A percentile compares a stretch with the other conserved stretches of the same genome.
phyloP scores from a whole-genome alignment of 208 protist species.

The Leishmania martiniquensis region DNA sequence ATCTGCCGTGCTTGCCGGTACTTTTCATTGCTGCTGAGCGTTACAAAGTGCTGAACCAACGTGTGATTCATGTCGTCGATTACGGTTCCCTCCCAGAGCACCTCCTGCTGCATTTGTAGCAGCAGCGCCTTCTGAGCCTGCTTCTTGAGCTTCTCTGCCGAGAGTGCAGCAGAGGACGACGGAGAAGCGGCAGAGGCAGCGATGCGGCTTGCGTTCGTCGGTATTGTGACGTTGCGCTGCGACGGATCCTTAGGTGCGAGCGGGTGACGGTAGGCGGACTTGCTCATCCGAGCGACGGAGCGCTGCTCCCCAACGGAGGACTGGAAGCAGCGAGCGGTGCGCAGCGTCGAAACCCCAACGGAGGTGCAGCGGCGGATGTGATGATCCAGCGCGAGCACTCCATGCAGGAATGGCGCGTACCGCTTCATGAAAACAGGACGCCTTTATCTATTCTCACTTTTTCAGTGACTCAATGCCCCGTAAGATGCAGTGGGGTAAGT shows the following conservation, averaged over 20 bases:
- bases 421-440: not conserved
- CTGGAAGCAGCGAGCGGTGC: constrained; percentile 33
- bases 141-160: constrained; percentile 70
- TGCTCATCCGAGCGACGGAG: constrained; percentile 47
- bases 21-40: constrained; percentile 70
- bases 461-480: not conserved
- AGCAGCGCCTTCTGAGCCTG: constrained; percentile 72
- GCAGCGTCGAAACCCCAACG: not conserved
- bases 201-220: constrained; percentile 29
- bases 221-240: constrained; percentile 72
- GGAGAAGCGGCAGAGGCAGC: constrained; percentile 16
- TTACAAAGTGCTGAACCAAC: constrained; percentile 82
- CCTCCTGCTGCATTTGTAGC: constrained; percentile 76
- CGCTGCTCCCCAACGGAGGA: constrained; percentile 60
- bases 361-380: not conserved
- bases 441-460: too few relatives aligned
- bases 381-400: not conserved
- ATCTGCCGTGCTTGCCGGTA: constrained; percentile 80
- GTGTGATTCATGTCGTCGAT: constrained; percentile 70
- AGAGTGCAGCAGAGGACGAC: constrained; percentile 16
- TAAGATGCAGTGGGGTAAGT: not conserved
- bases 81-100: constrained; percentile 89
- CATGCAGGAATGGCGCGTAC: not conserved
- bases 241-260: constrained; percentile 77
- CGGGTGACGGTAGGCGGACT: constrained; percentile 63